phyloP scores from a whole-genome alignment of 2,329 filamentous ascomycete species.

The Tolypocladium amazonense region DNA sequence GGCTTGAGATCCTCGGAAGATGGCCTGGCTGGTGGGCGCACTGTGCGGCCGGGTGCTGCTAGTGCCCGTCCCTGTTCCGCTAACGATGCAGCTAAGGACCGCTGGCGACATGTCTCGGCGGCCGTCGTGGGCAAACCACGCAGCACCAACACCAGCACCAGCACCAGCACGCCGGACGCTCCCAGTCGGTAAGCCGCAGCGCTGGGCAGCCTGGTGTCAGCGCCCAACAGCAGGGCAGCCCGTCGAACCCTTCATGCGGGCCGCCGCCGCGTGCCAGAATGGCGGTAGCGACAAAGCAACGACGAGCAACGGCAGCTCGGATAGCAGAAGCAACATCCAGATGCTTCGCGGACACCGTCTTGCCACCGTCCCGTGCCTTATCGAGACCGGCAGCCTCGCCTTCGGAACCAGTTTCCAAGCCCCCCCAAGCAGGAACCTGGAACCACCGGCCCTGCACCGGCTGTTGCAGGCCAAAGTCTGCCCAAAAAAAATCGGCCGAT shows the following conservation, averaged over 20 bases:
- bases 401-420: neutral
- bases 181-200: neutral
- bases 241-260: conserved; percentile 2
- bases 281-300: conserved; percentile 5
- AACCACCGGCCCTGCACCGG: neutral
- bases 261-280: conserved; percentile 2
- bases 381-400: neutral
- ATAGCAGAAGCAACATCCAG: neutral
- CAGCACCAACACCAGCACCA: neutral
- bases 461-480: neutral
- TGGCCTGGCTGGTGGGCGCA: neutral
- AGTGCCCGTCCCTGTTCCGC: conserved; percentile 3
- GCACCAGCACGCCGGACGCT: neutral
- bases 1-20: conserved; percentile 1
- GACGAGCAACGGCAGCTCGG: neutral
- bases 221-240: neutral
- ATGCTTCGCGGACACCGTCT: neutral
- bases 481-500: neutral
- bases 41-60: neutral
- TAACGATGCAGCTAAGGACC: neutral
- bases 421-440: neutral
- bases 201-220: neutral
- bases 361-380: neutral
- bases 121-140: neutral
- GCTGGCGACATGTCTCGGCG: neutral